phyloP scores from a whole-genome alignment of 768 basidiomycete genomes.

The Scleroderma bovista region DNA sequence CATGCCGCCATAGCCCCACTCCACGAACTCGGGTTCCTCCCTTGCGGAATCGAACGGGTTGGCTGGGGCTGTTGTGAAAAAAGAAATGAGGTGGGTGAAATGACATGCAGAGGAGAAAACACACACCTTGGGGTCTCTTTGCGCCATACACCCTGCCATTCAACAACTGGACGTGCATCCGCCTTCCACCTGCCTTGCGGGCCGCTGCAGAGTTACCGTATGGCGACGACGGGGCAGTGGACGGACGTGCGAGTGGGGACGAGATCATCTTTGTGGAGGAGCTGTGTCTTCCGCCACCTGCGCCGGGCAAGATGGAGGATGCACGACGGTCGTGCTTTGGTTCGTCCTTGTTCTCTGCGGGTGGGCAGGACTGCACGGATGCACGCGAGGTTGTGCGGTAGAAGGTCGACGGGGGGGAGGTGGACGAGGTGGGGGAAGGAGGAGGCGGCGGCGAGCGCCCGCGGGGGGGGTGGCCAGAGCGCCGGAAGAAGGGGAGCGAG shows the following conservation, averaged over 20 bases:
- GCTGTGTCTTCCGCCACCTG: conserved; percentile 28
- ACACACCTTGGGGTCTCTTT: conserved; percentile 25
- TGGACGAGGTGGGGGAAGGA: neutral
- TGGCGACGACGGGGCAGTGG: conserved; percentile 3
- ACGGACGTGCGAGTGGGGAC: neutral
- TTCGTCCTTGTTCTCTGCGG: neutral
- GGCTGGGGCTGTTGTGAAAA: conserved; percentile 23
- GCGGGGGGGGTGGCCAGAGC: neutral
- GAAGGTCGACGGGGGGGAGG: neutral
- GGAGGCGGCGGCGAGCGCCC: neutral
- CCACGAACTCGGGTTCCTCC: conserved; percentile 77
- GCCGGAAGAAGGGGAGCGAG: neutral
- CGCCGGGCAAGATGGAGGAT: conserved; percentile 19
- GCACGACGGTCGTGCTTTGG: conserved; percentile 1
- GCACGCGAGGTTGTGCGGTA: conserved; percentile 1
- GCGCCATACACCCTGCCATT: conserved; percentile 83
- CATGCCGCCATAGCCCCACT: conserved; percentile 91
- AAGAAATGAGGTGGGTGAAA: neutral
- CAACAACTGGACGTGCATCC: conserved; percentile 55
- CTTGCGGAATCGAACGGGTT: conserved; percentile 62
- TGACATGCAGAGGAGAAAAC: neutral
- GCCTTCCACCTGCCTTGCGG: conserved; percentile 8
- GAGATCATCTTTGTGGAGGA: conserved; percentile 5
- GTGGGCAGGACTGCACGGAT: neutral
- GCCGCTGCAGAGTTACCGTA: too few relatives aligned